These are phyloP conservation scores for Picochlorum sp. DNA, from an alignment of 139 green algal species.

Conservation along the genomic window DNA sequence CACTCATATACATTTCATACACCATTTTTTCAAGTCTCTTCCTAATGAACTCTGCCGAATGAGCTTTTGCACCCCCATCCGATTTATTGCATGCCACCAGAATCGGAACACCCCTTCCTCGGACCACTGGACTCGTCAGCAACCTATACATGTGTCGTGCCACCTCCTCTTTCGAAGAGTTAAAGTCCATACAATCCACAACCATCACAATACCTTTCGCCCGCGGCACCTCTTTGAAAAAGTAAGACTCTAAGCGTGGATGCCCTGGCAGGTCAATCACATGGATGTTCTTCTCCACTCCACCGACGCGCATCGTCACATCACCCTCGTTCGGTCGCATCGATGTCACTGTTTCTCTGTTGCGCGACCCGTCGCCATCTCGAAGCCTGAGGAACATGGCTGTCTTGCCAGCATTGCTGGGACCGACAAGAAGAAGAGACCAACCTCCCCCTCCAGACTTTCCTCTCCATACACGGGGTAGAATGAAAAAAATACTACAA, in stretches of 20 bases:
- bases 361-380: constrained; percentile 50
- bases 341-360: constrained; percentile 58
- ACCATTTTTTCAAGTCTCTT: constrained; percentile 85
- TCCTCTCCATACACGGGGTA: neutral
- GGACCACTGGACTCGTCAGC: constrained; percentile 43
- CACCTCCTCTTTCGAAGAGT: constrained; percentile 46
- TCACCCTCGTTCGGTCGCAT: constrained; percentile 55
- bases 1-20: constrained; percentile 22
- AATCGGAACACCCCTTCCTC: constrained; percentile 53
- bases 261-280: constrained; percentile 84
- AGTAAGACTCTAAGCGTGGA: constrained; percentile 48
- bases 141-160: constrained; percentile 50
- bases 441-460: neutral
- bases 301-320: constrained; percentile 12
- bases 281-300: constrained; percentile 28
- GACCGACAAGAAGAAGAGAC: constrained; percentile 53
- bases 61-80: constrained; percentile 69
- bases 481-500: too few relatives aligned
- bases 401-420: constrained; percentile 64
- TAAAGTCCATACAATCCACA: constrained; percentile 75
- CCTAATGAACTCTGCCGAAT: constrained; percentile 79
- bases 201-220: constrained; percentile 71
- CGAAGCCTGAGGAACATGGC: constrained; percentile 62
- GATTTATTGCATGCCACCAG: constrained; percentile 90
- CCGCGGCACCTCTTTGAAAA: constrained; percentile 43